Evolutionary conservation across 2,329 filamentous ascomycete genomes (phyloP).

Genomic region (Dactylellina leptospora): DNA sequence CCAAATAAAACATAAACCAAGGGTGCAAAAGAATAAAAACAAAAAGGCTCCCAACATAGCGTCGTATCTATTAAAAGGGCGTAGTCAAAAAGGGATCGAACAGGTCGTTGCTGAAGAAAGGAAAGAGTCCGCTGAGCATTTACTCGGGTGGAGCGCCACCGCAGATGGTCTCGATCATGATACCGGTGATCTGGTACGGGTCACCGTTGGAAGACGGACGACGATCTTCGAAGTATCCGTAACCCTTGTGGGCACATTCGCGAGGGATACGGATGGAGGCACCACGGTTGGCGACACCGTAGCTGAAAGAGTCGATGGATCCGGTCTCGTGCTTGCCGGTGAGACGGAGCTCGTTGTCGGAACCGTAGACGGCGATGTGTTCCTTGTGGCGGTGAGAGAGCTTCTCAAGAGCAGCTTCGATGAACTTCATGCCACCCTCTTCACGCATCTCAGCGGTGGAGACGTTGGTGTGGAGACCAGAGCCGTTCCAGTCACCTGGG

Average conservation of each 20-base stretch:
- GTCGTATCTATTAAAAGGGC: slow-evolving; percentile 53
- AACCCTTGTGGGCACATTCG: slow-evolving; percentile 83
- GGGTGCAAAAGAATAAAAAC: background rate
- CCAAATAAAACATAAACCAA: slow-evolving; percentile 1
- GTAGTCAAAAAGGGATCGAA: slow-evolving; percentile 27
- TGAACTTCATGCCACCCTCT: slow-evolving; percentile 94
- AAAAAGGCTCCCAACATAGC: slow-evolving; percentile 30
- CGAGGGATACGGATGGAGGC: slow-evolving; percentile 92
- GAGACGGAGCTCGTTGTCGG: slow-evolving; percentile 93
- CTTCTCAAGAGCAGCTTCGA: slow-evolving; percentile 76
- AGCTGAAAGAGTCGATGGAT: slow-evolving; percentile 90
- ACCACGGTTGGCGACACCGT: slow-evolving; percentile 94
- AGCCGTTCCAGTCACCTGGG: slow-evolving; percentile 95
- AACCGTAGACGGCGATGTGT: slow-evolving; percentile 87
- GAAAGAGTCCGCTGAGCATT: slow-evolving; percentile 10
- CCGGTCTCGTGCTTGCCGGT: slow-evolving; percentile 95
- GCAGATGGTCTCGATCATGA: slow-evolving; percentile 71
- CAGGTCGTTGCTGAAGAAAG: slow-evolving; percentile 6
- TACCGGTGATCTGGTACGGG: slow-evolving; percentile 82
- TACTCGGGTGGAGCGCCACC: slow-evolving; percentile 54
- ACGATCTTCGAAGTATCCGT: slow-evolving; percentile 92
- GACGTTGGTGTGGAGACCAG: slow-evolving; percentile 92
- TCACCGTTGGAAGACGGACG: slow-evolving; percentile 85
- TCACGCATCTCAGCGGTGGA: slow-evolving; percentile 86
- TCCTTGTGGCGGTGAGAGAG: slow-evolving; percentile 63